phyloP scores from a whole-genome alignment of 2,329 filamentous ascomycete genomes.

The Macrophomina pseudophaseolina region DNA sequence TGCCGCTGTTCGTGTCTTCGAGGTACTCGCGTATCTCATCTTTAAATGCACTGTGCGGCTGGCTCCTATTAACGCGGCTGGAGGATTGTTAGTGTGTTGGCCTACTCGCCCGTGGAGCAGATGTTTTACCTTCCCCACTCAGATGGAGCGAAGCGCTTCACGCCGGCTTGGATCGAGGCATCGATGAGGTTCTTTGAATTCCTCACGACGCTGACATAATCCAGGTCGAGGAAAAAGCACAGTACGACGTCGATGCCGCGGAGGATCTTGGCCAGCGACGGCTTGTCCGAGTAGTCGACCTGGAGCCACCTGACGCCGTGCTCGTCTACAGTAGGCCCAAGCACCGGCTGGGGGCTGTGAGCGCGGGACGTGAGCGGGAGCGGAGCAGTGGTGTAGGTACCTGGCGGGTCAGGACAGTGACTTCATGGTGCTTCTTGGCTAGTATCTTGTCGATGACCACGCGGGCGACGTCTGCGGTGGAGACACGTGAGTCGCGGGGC shows the following conservation, averaged over 20 bases:
- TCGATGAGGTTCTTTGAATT: constrained; percentile 45
- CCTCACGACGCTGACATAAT: constrained; percentile 33
- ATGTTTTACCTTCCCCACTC: constrained; percentile 45
- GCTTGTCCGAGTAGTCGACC: constrained; percentile 53
- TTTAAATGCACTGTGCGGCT: constrained; percentile 60
- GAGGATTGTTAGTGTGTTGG: not conserved
- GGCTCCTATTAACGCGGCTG: constrained; percentile 31
- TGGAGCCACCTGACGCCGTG: constrained; percentile 47
- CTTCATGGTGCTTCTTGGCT: constrained; percentile 57
- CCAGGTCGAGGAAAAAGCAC: constrained; percentile 54
- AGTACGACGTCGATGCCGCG: constrained; percentile 59
- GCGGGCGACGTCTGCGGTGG: constrained; percentile 55
- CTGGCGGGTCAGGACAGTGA: constrained; percentile 57
- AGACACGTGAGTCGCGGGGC: constrained; percentile 7
- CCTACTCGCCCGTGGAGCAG: not conserved
- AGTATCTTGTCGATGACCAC: constrained; percentile 60
- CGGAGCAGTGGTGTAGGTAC: constrained; percentile 35
- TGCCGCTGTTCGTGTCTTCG: constrained; percentile 55
- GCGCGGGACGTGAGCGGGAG: constrained; percentile 21
- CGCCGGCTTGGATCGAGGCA: constrained; percentile 45
- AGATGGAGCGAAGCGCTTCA: constrained; percentile 33
- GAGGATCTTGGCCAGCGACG: constrained; percentile 46
- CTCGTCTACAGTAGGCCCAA: constrained; percentile 33
- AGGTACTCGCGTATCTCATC: constrained; percentile 57
- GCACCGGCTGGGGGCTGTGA: constrained; percentile 8